Conservation (phyloP, 306 rosid species). For the Ziziphus jujuba region DNA sequence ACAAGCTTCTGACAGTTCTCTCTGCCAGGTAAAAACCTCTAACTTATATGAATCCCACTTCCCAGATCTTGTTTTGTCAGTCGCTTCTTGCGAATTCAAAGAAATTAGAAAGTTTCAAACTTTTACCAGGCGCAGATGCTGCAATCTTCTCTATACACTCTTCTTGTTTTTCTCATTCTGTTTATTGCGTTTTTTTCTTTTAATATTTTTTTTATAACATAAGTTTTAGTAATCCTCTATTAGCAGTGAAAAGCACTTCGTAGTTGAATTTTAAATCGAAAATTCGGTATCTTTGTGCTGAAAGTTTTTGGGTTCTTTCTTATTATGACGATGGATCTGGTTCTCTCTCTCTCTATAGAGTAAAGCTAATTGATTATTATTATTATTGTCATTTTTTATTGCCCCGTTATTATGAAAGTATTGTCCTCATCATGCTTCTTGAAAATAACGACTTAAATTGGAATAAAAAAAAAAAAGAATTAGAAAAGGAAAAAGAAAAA, state of each 20-base stretch:
- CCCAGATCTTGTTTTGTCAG: background rate
- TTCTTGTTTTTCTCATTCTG: constrained; percentile 3
- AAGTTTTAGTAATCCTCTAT: background rate
- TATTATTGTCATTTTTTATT: too few relatives aligned
- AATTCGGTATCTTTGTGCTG: background rate
- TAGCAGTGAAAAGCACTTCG: background rate
- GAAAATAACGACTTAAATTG: too few relatives aligned
- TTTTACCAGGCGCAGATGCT: background rate
- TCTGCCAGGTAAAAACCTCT: background rate
- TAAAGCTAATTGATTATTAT: background rate
- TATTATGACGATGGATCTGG: constrained; percentile 21
- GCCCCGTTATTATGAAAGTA: too few relatives aligned
- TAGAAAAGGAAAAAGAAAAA: too few relatives aligned
- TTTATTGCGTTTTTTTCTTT: background rate
- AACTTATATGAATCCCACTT: background rate
- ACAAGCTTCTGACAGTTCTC: background rate
- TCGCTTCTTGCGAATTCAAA: background rate
- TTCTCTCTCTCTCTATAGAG: constrained; percentile 2
- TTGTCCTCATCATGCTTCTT: too few relatives aligned
- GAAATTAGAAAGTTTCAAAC: too few relatives aligned
- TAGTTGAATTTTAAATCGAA: background rate
- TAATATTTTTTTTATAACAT: background rate
- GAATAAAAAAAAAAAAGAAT: too few relatives aligned
- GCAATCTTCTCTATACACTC: background rate
- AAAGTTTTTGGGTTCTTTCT: background rate